A percentile compares a stretch with the other conserved stretches of the same genome.
Evolutionary conservation across 306 rosid genomes (phyloP).

Genomic region (Glycine latifolia): DNA sequence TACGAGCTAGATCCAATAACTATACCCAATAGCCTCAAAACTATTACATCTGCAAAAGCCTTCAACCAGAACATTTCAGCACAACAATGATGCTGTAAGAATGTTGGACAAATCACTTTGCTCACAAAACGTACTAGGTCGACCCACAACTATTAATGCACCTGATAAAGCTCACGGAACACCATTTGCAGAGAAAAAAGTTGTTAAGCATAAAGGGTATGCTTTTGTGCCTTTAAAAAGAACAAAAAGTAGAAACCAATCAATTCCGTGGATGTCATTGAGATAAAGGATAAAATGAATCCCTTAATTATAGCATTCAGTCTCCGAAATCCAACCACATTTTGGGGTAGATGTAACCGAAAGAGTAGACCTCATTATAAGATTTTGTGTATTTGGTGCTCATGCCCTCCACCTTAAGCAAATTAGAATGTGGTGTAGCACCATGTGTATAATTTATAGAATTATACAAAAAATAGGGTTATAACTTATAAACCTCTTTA

Average conservation of each 20-base stretch:
- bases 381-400: constrained; percentile 39
- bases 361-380: constrained; percentile 51
- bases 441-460: constrained; percentile 27
- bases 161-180: constrained; percentile 42
- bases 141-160: constrained; percentile 30
- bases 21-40: no score
- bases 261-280: constrained; percentile 27
- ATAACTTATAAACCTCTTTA: background rate
- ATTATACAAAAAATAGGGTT: constrained; percentile 33
- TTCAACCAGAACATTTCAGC: background rate
- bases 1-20: no score
- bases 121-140: background rate
- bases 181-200: constrained; percentile 36
- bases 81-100: background rate
- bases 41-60: no score
- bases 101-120: background rate
- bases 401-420: constrained; percentile 46
- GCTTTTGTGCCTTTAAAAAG: constrained; percentile 43
- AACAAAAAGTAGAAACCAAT: constrained; percentile 45
- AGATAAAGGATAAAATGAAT: constrained; percentile 40
- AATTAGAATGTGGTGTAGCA: constrained; percentile 6
- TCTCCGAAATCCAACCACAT: constrained; percentile 42
- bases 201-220: constrained; percentile 25
- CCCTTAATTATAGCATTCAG: constrained; percentile 48
- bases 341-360: constrained; percentile 44